Base-by-base conservation (phyloP, 768 basidiomycete species). In the Saitozyma sp. region DNA sequence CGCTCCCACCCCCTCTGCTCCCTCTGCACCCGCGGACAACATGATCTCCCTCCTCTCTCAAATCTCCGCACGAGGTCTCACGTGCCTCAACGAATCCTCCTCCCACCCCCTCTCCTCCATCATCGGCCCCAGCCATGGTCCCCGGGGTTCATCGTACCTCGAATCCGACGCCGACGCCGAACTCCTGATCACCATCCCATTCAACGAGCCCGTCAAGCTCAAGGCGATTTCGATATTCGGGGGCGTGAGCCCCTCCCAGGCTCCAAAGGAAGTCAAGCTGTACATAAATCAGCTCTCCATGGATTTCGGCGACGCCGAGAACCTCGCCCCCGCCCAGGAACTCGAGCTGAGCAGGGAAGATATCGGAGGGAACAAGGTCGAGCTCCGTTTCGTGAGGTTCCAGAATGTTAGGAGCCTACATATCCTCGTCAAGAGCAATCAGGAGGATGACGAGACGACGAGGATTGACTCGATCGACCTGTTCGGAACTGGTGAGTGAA, bases 141-240 rank as follows among this genome's bases (percentile, higher is more conserved):
- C 74, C 10, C 73, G 69, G 51, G 78, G 77, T 2, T 59, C 57
- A 40, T 69, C 67, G 49, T 78, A 72, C 63, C 72, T 80, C 54
- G 79, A 80, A 53, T 78, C 76, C n/a, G 79, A 80, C 51, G 75
- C 73, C 9, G 79, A 80, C 54, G 58, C 77, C 16, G 76, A 79
- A 48, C 61, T 79, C 19, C 66, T 79, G 49, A 73, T 79, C 57
- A 62, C 66, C 13, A 74, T 79, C 53, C 74, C 78, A 6, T 79
- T 79, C 67, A 72, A 77, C 60, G 76, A 79, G 52, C 62, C 73
- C 17, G 74, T 76, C 63, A 71, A 71, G 55, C 63, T 79, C 43
- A 70, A 71, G 50, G 62, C 78, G 43, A 79, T 79, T 50, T 69
- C 68, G 6, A 71, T 79, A 62, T 77, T 77, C 58, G 67, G 66